phyloP scores from a whole-genome alignment of 805 yeast species.

The Priceomyces melissophilus region DNA sequence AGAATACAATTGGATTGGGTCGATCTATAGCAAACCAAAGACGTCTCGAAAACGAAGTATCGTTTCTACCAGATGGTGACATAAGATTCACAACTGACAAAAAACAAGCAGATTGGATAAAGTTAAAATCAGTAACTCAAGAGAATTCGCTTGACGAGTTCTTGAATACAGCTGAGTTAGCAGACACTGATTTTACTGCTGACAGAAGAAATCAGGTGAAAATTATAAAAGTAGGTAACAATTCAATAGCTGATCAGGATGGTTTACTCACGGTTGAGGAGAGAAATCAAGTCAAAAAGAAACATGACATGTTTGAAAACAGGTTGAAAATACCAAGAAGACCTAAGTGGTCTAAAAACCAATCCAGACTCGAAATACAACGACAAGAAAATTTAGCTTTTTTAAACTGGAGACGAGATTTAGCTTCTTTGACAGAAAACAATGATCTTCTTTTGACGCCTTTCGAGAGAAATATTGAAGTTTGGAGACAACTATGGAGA shows the following conservation, averaged over 20 bases:
- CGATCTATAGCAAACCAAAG: slow-evolving; percentile 76
- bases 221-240: slow-evolving; percentile 71
- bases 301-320: slow-evolving; percentile 64
- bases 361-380: slow-evolving; percentile 74
- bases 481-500: slow-evolving; percentile 98
- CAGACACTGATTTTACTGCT: slow-evolving; percentile 94
- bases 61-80: slow-evolving; percentile 79
- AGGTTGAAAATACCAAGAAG: slow-evolving; percentile 87
- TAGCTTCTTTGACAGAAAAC: slow-evolving; percentile 80
- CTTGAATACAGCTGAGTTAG: slow-evolving; percentile 89
- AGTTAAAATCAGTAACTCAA: slow-evolving; percentile 89
- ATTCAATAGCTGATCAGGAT: slow-evolving; percentile 34
- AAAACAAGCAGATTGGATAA: slow-evolving; percentile 85
- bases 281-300: slow-evolving; percentile 53
- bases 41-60: slow-evolving; percentile 63
- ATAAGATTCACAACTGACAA: slow-evolving; percentile 84
- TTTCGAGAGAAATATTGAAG: slow-evolving; percentile 94
- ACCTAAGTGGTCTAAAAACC: slow-evolving; percentile 77
- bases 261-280: slow-evolving; percentile 64
- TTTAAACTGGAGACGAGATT: slow-evolving; percentile 87
- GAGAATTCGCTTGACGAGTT: slow-evolving; percentile 93
- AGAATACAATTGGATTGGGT: slow-evolving; percentile 82
- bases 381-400: slow-evolving; percentile 87
- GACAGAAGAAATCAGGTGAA: slow-evolving; percentile 80
- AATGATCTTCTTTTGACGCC: slow-evolving; percentile 89